A percentile compares a stretch with the other conserved stretches of the same genome.
These are phyloP conservation scores for Globisporangium yorkense DNA, from an alignment of 352 stramenopile species.

Conservation along the genomic window DNA sequence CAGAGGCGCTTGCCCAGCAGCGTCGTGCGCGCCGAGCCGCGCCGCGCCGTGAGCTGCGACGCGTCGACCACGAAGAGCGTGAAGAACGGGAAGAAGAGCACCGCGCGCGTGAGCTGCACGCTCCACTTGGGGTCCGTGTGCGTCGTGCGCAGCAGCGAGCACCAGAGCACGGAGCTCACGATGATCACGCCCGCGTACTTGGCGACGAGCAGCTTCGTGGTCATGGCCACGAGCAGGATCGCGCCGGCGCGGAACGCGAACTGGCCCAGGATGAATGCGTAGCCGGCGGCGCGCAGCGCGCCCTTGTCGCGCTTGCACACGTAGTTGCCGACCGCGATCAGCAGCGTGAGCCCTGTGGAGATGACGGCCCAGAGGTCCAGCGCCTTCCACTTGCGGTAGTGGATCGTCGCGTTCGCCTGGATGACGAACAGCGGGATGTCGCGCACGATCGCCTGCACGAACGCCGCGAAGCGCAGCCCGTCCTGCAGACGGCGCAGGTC, in stretches of 20 bases:
- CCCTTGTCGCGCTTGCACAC: conserved; percentile 37
- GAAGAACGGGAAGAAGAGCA: conserved; percentile 67
- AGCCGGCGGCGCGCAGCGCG: conserved; percentile 24
- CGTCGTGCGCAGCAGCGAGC: conserved; percentile 29
- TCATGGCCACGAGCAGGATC: conserved; percentile 66
- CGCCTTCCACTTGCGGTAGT: conserved; percentile 74
- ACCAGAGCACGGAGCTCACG: conserved; percentile 26
- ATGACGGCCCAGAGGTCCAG: conserved; percentile 55
- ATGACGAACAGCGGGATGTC: conserved; percentile 70
- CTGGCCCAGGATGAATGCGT: conserved; percentile 49
- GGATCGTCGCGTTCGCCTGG: conserved; percentile 70
- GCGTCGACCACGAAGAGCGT: conserved; percentile 55
- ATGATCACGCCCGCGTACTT: conserved; percentile 31
- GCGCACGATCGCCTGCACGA: conserved; percentile 63
- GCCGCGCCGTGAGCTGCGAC: conserved; percentile 29
- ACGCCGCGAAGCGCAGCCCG: conserved; percentile 42
- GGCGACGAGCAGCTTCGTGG: conserved; percentile 35
- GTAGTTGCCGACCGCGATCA: conserved; percentile 35
- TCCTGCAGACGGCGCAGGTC: conserved; percentile 16
- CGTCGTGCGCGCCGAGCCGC: conserved; percentile 24
- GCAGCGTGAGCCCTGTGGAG: conserved; percentile 43
- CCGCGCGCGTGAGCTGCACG: conserved; percentile 34
- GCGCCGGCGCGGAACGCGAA: conserved; percentile 50
- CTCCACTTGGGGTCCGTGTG: conserved; percentile 23
- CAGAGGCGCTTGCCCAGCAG: conserved; percentile 32